Base-by-base conservation (phyloP, 352 stramenopile species). In the Phytophthora boehmeriae region DNA sequence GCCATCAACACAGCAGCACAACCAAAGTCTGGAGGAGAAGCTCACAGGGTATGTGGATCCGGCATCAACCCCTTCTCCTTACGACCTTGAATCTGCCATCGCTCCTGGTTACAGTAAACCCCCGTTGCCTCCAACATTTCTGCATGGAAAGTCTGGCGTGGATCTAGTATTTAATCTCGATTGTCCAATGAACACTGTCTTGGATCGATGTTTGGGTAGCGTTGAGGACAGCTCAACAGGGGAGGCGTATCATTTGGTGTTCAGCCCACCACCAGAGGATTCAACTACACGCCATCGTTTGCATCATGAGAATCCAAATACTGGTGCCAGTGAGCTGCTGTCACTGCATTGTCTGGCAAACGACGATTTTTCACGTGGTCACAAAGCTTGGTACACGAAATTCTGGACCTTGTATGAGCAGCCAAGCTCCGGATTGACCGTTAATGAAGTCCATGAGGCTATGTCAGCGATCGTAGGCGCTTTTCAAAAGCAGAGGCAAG, bases 121-220 rank as follows among this genome's bases (percentile, higher is more conserved):
- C 5, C 34, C 10, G 1, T 47, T 88, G 1, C 74, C 83, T 4
- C 44, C 63, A 27, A 76, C 50, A 8, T 88, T 85, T 61, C 62
- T 92, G 4, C 59, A 85, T 25, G 80, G 76, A 32, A 91, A 87
- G 51, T 90, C 86, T 6, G 83, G 86, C 1, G 46, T 93, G 5
- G 84, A 93, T 54, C 47, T 92, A 9, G 86, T 88, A 23, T 92
- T 95, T 34, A 75, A 86, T 47, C 66, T 93, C 14, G 54, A 80
- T 16, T 82, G 75, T 50, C 51, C 67, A 17, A 62, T 60, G 17
- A 60, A 55, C 1, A 60, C 58, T 4, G 55, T 77, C 13, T 54
- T 90, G 3, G 75, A 92, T 35, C 75, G 84, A 11, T 90, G 84
- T 45, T 63, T 93, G 20, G 82, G 84, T 5, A 66, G 78, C 54